phyloP scores from a whole-genome alignment of 345 rosid genomes.

The Populus davidiana region DNA sequence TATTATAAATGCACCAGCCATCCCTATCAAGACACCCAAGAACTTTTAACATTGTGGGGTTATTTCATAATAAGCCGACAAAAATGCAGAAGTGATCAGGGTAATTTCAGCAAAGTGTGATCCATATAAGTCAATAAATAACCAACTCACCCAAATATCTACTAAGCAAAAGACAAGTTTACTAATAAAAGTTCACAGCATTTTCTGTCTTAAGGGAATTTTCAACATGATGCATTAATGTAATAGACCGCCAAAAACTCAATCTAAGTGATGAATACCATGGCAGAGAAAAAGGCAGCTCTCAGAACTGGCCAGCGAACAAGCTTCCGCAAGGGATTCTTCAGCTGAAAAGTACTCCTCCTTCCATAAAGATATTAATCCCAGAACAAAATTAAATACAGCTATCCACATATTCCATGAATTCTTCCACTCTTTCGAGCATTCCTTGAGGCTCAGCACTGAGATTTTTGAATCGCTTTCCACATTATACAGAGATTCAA shows the following conservation, averaged over 20 bases:
- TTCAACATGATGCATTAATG: neutral
- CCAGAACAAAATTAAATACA: constrained; percentile 48
- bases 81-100: neutral
- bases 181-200: neutral
- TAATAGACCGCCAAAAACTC: neutral
- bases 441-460: constrained; percentile 47
- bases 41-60: neutral
- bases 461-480: constrained; percentile 44
- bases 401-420: constrained; percentile 65
- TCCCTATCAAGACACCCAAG: neutral
- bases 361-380: constrained; percentile 51
- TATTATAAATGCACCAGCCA: too few relatives aligned
- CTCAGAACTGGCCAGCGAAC: constrained; percentile 50
- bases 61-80: neutral
- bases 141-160: neutral
- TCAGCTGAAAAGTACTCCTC: constrained; percentile 58
- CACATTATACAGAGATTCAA: constrained; percentile 60
- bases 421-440: constrained; percentile 38
- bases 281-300: constrained; percentile 76
- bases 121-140: neutral
- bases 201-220: neutral
- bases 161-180: neutral
- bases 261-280: constrained; percentile 36
- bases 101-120: neutral
- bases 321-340: constrained; percentile 58